phyloP scores from a whole-genome alignment of 2,329 filamentous ascomycete genomes.

The Penicillium sclerotigenum region DNA sequence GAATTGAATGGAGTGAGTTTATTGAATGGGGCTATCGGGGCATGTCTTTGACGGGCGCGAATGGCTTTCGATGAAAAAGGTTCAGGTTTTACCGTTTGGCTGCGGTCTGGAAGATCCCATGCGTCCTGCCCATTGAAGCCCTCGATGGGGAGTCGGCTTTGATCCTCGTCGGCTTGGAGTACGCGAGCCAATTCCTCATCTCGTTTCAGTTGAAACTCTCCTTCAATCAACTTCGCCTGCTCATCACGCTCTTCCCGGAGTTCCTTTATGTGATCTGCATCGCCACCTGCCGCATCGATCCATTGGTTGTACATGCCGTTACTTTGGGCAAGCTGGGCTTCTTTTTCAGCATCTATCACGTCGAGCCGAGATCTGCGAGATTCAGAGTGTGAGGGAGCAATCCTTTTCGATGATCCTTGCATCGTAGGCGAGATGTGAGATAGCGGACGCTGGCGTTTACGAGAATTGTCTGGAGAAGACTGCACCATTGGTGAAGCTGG shows the following conservation, averaged over 20 bases:
- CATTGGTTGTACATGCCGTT: constrained; percentile 3
- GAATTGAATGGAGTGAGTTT: not conserved
- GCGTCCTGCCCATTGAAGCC: not conserved
- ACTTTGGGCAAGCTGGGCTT: constrained; percentile 1
- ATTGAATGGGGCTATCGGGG: not conserved
- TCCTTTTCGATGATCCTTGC: constrained; percentile 14
- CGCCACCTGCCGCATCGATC: not conserved
- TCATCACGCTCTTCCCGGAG: constrained; percentile 30
- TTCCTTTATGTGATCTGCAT: constrained; percentile 12
- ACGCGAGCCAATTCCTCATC: constrained; percentile 41
- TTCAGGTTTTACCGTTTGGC: constrained; percentile 1
- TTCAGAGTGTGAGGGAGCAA: constrained; percentile 3
- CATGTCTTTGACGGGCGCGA: not conserved
- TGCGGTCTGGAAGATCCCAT: constrained; percentile 13
- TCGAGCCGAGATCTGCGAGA: constrained; percentile 7
- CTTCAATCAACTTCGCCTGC: constrained; percentile 9
- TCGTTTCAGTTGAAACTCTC: constrained; percentile 15
- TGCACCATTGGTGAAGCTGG: not conserved
- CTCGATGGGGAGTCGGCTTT: not conserved
- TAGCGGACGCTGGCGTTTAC: constrained; percentile 19
- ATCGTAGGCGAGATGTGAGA: constrained; percentile 8
- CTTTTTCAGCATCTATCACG: constrained; percentile 8
- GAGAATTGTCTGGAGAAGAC: constrained; percentile 2
- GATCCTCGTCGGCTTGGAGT: constrained; percentile 31
- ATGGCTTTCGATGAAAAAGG: not conserved